Conservation (phyloP, 1,139 yeast species). For the Yamadazyma kanchanaburiensis region DNA sequence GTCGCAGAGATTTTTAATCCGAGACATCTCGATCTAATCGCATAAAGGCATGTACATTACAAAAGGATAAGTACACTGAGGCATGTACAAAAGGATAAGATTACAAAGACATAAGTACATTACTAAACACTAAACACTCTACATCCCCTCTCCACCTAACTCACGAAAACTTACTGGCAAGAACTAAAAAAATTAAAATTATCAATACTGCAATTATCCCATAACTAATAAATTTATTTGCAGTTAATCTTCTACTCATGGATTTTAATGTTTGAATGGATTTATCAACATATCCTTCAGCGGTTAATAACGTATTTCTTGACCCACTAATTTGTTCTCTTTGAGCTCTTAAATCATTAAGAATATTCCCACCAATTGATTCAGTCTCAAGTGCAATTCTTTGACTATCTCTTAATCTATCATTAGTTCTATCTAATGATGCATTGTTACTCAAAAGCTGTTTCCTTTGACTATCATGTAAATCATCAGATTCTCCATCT, state of each 20-base stretch:
- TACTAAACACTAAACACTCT: too few species aligned
- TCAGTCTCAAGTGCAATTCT: constrained; percentile 93
- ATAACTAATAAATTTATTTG: constrained; percentile 87
- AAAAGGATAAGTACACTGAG: too few species aligned
- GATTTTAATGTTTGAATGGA: constrained; percentile 81
- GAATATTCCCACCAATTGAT: constrained; percentile 83
- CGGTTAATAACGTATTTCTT: constrained; percentile 79
- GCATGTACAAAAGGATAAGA: too few species aligned
- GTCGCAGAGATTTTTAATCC: constrained; percentile 2
- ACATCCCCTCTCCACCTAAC: too few species aligned
- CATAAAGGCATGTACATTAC: too few species aligned
- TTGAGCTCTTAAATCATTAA: constrained; percentile 87
- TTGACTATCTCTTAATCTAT: constrained; percentile 82
- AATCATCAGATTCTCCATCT: constrained; percentile 20
- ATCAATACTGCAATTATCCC: constrained; percentile 93
- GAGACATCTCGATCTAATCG: neutral
- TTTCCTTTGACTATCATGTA: constrained; percentile 71
- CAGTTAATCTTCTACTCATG: constrained; percentile 94
- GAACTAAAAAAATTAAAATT: constrained; percentile 75
- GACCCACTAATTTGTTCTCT: constrained; percentile 88
- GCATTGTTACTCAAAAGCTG: constrained; percentile 77
- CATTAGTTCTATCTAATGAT: constrained; percentile 77
- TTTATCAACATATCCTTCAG: constrained; percentile 90
- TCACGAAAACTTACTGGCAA: constrained; percentile 80
- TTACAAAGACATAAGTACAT: too few species aligned